Evolutionary conservation across 2,329 filamentous ascomycete species (phyloP).

Genomic region (Emmonsiellopsis sp.): DNA sequence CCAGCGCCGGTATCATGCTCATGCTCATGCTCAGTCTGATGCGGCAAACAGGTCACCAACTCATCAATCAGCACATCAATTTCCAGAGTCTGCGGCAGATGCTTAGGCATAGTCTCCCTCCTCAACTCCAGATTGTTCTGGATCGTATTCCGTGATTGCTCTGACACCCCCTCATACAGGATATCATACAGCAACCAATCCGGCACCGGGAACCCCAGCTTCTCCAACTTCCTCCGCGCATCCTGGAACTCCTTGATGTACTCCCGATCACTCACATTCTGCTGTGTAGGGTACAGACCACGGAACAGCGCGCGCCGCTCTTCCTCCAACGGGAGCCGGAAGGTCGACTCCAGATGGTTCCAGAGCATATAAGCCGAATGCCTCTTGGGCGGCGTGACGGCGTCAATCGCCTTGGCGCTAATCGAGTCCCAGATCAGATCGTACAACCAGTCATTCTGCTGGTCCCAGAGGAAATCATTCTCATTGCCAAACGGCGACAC

Average conservation of each 20-base stretch:
- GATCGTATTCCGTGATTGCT: neutral
- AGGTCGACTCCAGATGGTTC: neutral
- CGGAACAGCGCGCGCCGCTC: slow-evolving; percentile 1
- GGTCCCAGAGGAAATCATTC: neutral
- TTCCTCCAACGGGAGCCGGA: neutral
- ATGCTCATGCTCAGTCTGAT: neutral
- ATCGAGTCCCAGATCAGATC: slow-evolving; percentile 1
- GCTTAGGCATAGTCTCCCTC: neutral
- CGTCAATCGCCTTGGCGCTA: neutral
- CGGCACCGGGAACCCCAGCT: neutral
- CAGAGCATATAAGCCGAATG: neutral
- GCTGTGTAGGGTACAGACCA: neutral
- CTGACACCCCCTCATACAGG: neutral
- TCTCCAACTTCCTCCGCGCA: slow-evolving; percentile 1
- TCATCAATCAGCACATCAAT: neutral
- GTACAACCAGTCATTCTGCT: slow-evolving; percentile 1
- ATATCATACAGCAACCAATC: slow-evolving; percentile 2
- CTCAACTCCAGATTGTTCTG: neutral
- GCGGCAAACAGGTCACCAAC: neutral
- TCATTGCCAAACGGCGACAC: neutral
- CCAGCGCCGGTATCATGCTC: too few relatives aligned
- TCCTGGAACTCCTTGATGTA: slow-evolving; percentile 2
- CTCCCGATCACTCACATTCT: neutral
- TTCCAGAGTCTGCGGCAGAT: neutral
- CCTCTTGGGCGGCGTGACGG: neutral